A percentile compares a stretch with the other conserved stretches of the same genome.
phyloP scores from a whole-genome alignment of 352 stramenopile genomes.

The Phytopythium vexans region DNA sequence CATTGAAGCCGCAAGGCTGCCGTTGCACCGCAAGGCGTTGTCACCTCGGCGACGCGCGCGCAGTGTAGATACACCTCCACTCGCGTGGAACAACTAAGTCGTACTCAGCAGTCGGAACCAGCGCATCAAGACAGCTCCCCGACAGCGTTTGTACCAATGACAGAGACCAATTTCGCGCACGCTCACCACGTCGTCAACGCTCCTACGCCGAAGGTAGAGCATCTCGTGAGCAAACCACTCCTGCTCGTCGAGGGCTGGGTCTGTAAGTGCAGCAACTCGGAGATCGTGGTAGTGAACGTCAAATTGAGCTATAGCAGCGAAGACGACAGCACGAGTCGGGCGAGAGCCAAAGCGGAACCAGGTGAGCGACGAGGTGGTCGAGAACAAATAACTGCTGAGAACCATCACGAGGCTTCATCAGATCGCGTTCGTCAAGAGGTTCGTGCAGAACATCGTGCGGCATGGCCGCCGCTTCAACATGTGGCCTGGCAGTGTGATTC shows the following conservation, averaged over 20 bases:
- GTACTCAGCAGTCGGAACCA: slow-evolving; percentile 50
- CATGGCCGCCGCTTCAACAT: slow-evolving; percentile 42
- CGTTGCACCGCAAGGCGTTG: not conserved
- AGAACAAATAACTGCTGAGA: slow-evolving; percentile 39
- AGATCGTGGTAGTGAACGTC: slow-evolving; percentile 64
- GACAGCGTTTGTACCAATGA: not conserved
- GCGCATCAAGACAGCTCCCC: slow-evolving; percentile 13
- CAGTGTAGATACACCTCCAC: slow-evolving; percentile 19
- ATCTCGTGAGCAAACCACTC: slow-evolving; percentile 49
- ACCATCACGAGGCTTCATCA: slow-evolving; percentile 60
- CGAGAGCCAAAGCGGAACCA: not conserved
- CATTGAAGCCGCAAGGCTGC: not conserved
- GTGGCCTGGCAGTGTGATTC: slow-evolving; percentile 37
- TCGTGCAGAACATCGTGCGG: slow-evolving; percentile 44
- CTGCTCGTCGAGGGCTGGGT: slow-evolving; percentile 65
- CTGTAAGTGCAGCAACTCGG: slow-evolving; percentile 51
- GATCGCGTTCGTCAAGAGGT: slow-evolving; percentile 40
- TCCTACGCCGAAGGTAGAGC: slow-evolving; percentile 5
- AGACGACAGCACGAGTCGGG: slow-evolving; percentile 7
- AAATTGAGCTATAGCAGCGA: slow-evolving; percentile 24
- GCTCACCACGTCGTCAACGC: slow-evolving; percentile 4
- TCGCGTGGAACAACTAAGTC: slow-evolving; percentile 23
- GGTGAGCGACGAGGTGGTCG: slow-evolving; percentile 26
- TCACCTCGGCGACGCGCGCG: slow-evolving; percentile 13
- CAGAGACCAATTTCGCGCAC: slow-evolving; percentile 2